These are phyloP conservation scores for Trametes sanguinea DNA, from an alignment of 768 basidiomycete species.

Conservation along the genomic window DNA sequence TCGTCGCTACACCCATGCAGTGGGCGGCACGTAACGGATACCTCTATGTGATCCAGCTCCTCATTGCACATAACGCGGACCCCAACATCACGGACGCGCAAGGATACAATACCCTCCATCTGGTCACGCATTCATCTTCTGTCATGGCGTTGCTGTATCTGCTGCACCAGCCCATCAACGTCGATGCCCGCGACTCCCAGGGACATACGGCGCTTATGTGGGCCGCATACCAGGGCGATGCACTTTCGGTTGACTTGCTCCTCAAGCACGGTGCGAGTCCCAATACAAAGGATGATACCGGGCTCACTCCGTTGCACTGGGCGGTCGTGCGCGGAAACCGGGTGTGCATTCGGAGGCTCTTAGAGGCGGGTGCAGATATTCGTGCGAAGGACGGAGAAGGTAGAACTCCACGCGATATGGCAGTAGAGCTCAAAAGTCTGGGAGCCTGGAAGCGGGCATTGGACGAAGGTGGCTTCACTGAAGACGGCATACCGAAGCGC, in stretches of 20 bases:
- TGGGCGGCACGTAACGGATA: constrained; percentile 99
- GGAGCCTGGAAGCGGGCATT: constrained; percentile 89
- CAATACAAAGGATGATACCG: constrained; percentile 74
- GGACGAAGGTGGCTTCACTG: constrained; percentile 83
- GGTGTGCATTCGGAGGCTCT: constrained; percentile 77
- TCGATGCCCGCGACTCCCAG: constrained; percentile 87
- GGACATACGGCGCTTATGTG: constrained; percentile 98
- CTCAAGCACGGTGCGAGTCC: constrained; percentile 85
- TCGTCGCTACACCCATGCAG: constrained; percentile 92
- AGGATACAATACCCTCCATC: constrained; percentile 94
- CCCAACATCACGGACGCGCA: constrained; percentile 90
- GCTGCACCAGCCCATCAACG: constrained; percentile 89
- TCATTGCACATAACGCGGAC: constrained; percentile 88
- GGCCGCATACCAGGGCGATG: constrained; percentile 99
- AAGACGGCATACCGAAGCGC: constrained; percentile 66
- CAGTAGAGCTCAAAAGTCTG: constrained; percentile 86
- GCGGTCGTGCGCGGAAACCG: constrained; percentile 95
- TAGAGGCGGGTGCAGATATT: constrained; percentile 86
- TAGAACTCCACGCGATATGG: constrained; percentile 93
- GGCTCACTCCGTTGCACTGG: constrained; percentile 93
- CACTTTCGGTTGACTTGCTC: constrained; percentile 88
- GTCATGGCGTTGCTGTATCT: constrained; percentile 94
- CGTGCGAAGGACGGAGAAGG: constrained; percentile 79
- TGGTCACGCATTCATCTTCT: constrained; percentile 91
- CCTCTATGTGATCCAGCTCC: constrained; percentile 91